These are phyloP conservation scores for Fusarium acutatum DNA, from an alignment of 2,329 filamentous ascomycete species.

Conservation along the genomic window DNA sequence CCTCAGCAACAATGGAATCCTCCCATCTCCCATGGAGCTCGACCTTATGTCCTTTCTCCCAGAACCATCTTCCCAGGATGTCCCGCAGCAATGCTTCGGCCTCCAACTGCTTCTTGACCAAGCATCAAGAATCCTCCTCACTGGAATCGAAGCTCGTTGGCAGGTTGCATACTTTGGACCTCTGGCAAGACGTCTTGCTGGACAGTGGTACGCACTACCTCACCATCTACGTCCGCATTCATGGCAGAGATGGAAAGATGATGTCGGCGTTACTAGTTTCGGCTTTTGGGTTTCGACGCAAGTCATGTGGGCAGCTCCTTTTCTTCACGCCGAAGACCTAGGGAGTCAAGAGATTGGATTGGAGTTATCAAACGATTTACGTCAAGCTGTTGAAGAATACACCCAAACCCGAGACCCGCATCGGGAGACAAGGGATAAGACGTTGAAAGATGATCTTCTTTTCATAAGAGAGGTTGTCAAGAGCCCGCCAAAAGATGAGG, in stretches of 20 bases:
- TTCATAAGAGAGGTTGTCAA: not conserved
- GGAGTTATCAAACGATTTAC: not conserved
- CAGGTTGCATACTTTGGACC: not conserved
- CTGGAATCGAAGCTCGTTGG: not conserved
- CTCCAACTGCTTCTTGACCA: not conserved
- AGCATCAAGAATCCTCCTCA: not conserved
- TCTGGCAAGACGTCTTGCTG: not conserved
- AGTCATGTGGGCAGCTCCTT: conserved; percentile 5
- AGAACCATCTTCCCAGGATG: not conserved
- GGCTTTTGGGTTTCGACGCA: conserved; percentile 3
- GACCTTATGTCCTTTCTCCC: not conserved
- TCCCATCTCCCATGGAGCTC: not conserved
- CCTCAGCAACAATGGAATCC: not conserved
- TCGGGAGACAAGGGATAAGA: not conserved
- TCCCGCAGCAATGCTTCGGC: conserved; percentile 1
- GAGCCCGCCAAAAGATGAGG: not conserved
- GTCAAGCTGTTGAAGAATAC: not conserved
- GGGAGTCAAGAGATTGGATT: not conserved
- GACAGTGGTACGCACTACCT: not conserved
- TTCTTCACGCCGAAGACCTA: not conserved
- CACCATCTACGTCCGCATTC: not conserved
- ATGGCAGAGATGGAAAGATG: not conserved
- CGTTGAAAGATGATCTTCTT: not conserved
- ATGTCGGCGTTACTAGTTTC: not conserved
- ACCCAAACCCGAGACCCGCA: not conserved